Percentiles rank a stretch among this genome's conserved stretches.
These are phyloP conservation scores for Ceratobasidium sp. DNA, from an alignment of 1,284 basidiomycete genomes.

Conservation along the genomic window DNA sequence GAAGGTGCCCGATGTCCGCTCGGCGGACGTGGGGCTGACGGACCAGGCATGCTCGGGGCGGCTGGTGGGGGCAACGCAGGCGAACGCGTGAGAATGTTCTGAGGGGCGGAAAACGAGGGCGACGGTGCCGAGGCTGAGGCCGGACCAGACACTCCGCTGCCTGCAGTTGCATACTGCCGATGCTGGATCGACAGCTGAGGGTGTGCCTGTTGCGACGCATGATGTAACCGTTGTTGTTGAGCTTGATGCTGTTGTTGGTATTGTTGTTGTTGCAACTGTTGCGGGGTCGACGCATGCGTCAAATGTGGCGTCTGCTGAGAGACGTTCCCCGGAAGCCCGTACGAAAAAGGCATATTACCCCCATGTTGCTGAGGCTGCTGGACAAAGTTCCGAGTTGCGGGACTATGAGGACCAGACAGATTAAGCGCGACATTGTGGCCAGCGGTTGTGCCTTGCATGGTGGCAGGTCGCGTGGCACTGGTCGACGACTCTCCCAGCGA, in stretches of 20 bases:
- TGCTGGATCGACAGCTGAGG: conserved; percentile 19
- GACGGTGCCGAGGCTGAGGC: conserved; percentile 33
- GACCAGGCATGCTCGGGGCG: conserved; percentile 15
- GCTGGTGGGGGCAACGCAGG: conserved; percentile 29
- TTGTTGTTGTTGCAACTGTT: conserved; percentile 17
- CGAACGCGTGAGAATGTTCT: conserved; percentile 27
- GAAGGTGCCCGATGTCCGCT: conserved; percentile 33
- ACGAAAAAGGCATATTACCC: conserved; percentile 25
- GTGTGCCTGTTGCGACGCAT: not conserved
- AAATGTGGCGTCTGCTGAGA: conserved; percentile 28
- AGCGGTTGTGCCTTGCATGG: conserved; percentile 13
- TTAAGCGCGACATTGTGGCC: conserved; percentile 10
- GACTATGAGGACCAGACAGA: conserved; percentile 27
- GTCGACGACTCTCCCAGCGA: conserved; percentile 30
- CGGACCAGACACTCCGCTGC: conserved; percentile 33
- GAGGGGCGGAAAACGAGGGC: conserved; percentile 27
- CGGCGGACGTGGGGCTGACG: conserved; percentile 30
- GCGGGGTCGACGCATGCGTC: conserved; percentile 5
- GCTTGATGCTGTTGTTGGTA: conserved; percentile 5
- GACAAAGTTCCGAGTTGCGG: conserved; percentile 31
- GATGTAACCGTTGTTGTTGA: conserved; percentile 13
- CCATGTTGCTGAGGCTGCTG: conserved; percentile 24
- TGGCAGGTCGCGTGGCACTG: conserved; percentile 26
- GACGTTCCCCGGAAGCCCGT: not conserved
- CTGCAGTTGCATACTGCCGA: conserved; percentile 15